Base-by-base conservation (phyloP, 1,139 yeast species). In the Saccharomyces pastorianus region DNA sequence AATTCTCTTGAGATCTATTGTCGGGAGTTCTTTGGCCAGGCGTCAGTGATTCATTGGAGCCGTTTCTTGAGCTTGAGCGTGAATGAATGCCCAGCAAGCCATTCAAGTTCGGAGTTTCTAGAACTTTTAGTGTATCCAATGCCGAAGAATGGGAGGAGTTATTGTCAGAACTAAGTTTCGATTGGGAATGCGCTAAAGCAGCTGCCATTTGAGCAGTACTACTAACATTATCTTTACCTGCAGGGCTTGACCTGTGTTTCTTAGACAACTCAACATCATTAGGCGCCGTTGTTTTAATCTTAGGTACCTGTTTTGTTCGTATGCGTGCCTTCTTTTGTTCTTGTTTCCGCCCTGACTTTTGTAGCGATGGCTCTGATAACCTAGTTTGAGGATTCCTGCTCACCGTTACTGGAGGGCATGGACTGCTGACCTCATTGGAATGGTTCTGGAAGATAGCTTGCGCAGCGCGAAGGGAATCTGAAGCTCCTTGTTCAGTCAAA, bases 401-500 rank as follows among this genome's bases (percentile, higher is more conserved):
- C n/a, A 53, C 48, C 7, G 31, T 14, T 29, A 20, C 20, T 38
- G 44, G 26, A 20, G 44, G 44, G 13, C 25, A 38, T 11, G 44
- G 44, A 5, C 44, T 38, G 25, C n/a, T 38, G 13, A 11, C 44
- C 28, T 38, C 34, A 25, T 49, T 56, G 17, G 58, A 44, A 49
- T 59, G 62, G 32, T 56, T 58, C 29, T 58, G 59, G 41, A 59
- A 59, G 27, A 59, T 59, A 9, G 58, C 55, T 29, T 58, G 60
- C 2, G 62, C 62, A 29, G 62, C 62, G 38, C 55, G 55, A 47
- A 59, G 49, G 2, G 62, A 59, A 38, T 59, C 60, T 17, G 47
- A 54, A 54, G 53, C 55, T 11, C 57, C 54, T 38, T 52, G 53
- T 38, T 55, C 58, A 20, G 58, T 46, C 31, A 49, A 25, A 50